Percentiles rank a stretch among this genome's conserved stretches.
phyloP scores from a whole-genome alignment of 108 stramenopile species.

The Chaetoceros tenuissimus region DNA sequence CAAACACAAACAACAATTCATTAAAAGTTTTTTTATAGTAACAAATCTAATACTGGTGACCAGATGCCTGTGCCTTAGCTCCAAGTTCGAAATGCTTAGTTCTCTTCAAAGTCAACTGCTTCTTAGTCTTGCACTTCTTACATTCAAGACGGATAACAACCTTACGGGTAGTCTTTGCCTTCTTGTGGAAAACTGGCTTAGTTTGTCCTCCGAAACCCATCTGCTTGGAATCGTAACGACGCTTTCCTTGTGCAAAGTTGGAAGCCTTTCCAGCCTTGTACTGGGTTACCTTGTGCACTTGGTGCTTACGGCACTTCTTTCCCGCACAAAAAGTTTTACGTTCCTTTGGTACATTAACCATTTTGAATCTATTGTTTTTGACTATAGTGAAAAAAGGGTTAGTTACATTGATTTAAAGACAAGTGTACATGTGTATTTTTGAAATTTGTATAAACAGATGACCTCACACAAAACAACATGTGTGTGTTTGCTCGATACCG shows the following conservation, averaged over 20 bases:
- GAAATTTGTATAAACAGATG: too few species aligned
- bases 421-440: too few species aligned
- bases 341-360: constrained; percentile 99
- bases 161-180: constrained; percentile 99
- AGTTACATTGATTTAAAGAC: too few species aligned
- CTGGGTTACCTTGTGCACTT: constrained; percentile 99
- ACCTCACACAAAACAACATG: too few species aligned
- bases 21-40: too few species aligned
- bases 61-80: constrained; percentile 93
- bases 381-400: too few species aligned
- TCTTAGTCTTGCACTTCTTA: constrained; percentile 99
- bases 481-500: too few species aligned
- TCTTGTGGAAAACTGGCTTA: constrained; percentile 99
- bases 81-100: constrained; percentile 99
- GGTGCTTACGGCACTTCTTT: constrained; percentile 96
- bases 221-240: constrained; percentile 99
- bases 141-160: constrained; percentile 98
- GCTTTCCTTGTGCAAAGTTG: constrained; percentile 99
- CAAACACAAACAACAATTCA: too few species aligned
- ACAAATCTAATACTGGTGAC: constrained; percentile 94
- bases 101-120: constrained; percentile 96
- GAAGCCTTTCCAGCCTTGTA: constrained; percentile 99
- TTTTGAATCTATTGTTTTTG: constrained; percentile 35
- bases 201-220: constrained; percentile 99
- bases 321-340: constrained; percentile 97